Percentiles rank a stretch among this genome's conserved stretches.
phyloP scores from a whole-genome alignment of 108 stramenopile species.

The Skeletonema menzelii region DNA sequence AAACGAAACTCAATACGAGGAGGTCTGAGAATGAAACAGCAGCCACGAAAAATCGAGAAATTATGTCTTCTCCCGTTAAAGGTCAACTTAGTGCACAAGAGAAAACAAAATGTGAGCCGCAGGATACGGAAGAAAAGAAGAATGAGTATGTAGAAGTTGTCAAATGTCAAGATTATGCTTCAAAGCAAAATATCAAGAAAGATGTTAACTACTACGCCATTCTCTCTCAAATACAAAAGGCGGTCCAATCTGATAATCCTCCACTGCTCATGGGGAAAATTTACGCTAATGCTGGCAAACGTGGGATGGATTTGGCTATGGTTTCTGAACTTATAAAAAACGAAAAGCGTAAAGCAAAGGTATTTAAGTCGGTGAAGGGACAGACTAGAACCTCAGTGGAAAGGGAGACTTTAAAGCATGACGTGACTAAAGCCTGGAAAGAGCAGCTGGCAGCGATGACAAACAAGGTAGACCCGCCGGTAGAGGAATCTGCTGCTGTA shows the following conservation, averaged over 20 bases:
- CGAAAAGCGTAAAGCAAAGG: slow-evolving; percentile 26
- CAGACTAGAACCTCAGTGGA: background rate
- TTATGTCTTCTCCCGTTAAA: background rate
- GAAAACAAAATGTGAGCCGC: background rate
- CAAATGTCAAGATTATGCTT: background rate
- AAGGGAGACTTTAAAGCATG: background rate
- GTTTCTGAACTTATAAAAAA: slow-evolving; percentile 36
- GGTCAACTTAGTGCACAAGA: background rate
- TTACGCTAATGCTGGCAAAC: slow-evolving; percentile 27
- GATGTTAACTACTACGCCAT: slow-evolving; percentile 26
- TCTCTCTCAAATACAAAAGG: slow-evolving; percentile 20
- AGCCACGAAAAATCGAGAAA: background rate
- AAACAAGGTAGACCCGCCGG: background rate
- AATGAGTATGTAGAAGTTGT: background rate
- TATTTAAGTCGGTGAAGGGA: background rate
- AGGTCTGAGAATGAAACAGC: background rate
- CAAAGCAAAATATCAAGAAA: slow-evolving; percentile 4
- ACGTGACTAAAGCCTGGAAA: background rate
- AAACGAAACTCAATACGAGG: background rate
- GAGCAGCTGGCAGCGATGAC: background rate
- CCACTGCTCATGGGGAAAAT: slow-evolving; percentile 28
- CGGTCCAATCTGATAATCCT: slow-evolving; percentile 20
- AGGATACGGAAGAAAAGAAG: background rate
- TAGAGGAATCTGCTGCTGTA: background rate
- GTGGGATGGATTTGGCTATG: slow-evolving; percentile 26